Evolutionary conservation across 352 stramenopile species (phyloP).

Genomic region (Phytopythium delawarense): DNA sequence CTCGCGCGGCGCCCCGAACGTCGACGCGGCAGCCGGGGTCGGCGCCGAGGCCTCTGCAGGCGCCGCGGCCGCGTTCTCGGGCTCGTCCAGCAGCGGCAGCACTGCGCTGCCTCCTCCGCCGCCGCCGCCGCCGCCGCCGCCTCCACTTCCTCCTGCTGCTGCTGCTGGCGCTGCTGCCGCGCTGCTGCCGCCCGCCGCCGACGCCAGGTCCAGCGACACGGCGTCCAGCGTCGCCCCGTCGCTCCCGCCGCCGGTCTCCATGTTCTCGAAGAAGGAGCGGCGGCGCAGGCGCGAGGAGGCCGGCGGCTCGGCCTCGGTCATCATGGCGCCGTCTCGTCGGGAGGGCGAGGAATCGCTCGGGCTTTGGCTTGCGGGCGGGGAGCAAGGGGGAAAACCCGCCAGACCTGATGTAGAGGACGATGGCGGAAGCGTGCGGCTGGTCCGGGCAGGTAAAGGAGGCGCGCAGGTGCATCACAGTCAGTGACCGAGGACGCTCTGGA

Average conservation of each 20-base stretch:
- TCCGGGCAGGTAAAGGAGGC: too few species aligned
- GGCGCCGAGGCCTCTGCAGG: conserved; percentile 1
- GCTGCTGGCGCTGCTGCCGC: background rate
- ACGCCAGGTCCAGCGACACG: conserved; percentile 23
- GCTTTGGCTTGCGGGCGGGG: background rate
- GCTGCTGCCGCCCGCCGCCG: background rate
- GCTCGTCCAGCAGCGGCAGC: background rate
- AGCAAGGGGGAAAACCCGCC: background rate
- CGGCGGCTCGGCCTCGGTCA: conserved; percentile 46
- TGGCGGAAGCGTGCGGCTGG: too few species aligned
- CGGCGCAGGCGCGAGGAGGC: conserved; percentile 51
- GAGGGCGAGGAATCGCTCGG: background rate
- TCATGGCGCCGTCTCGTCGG: conserved; percentile 19
- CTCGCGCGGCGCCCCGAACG: conserved; percentile 3
- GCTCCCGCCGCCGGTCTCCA: conserved; percentile 28
- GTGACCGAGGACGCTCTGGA: too few species aligned
- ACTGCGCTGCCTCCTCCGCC: conserved; percentile 14
- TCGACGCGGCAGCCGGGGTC: background rate
- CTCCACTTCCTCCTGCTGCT: background rate
- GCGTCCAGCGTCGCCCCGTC: conserved; percentile 13
- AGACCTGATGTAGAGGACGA: too few species aligned
- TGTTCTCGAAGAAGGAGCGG: conserved; percentile 67
- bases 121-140: background rate
- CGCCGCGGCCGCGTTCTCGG: background rate
- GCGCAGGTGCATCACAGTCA: too few species aligned